Conservation (phyloP, 2,329 filamentous ascomycete species). For the Botrytis elliptica region DNA sequence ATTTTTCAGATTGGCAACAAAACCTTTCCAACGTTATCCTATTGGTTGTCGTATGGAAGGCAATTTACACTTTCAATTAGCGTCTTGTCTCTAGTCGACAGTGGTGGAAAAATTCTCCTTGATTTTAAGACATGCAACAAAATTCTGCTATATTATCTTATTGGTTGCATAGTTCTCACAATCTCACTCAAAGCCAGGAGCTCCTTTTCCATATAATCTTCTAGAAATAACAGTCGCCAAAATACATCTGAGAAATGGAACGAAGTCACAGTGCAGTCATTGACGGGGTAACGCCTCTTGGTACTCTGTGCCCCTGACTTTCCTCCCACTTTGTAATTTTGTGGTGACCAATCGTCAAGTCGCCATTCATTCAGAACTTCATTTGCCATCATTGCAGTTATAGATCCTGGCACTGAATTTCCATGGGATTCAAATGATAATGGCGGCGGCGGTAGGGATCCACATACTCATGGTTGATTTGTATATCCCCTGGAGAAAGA, state of each 20-base stretch:
- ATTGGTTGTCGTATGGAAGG: not conserved
- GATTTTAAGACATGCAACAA: not conserved
- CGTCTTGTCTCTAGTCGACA: not conserved
- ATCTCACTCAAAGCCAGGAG: not conserved
- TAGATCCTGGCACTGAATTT: not conserved
- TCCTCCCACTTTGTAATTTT: not conserved
- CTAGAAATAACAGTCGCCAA: not conserved
- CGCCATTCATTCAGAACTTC: too few relatives aligned
- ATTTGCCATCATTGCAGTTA: not conserved
- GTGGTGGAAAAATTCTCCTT: not conserved
- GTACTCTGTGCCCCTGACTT: not conserved
- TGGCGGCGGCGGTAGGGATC: not conserved
- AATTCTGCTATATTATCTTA: not conserved
- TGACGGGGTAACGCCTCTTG: not conserved
- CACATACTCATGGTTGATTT: not conserved
- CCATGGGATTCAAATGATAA: not conserved
- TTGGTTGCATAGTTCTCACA: not conserved
- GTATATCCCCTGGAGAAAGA: not conserved
- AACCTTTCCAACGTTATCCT: not conserved
- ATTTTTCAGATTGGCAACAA: not conserved
- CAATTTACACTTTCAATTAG: not conserved
- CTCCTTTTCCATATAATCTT: not conserved
- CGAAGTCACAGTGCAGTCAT: not conserved
- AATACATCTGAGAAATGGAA: not conserved
- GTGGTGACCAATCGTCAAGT: not conserved